Evolutionary conservation across 2,329 filamentous ascomycete genomes (phyloP), one percentile per base, ranked within the genome.

Genomic region (Alternaria rosae): DNA sequence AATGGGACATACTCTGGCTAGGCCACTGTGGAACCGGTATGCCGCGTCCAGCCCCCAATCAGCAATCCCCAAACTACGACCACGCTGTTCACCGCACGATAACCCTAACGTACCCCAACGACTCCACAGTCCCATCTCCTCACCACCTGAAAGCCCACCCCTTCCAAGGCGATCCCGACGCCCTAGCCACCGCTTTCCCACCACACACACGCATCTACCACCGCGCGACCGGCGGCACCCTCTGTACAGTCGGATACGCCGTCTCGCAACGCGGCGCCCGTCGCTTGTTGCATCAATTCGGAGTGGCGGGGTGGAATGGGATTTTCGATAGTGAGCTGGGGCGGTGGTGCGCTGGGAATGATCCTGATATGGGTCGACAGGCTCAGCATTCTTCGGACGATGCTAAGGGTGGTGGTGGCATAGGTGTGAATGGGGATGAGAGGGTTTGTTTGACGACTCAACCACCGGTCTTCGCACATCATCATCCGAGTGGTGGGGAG

Each of bases 1-100:
- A 77, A 44, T 82, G 80, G 80, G 80, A 82, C 57, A 66, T 82
- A 35, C 72, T 82, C 26, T 80, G 78, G 78, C 73, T 80, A 9
- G 80, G 80, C 15, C 73, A 76, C 58, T 76, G 73, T 62, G 73
- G 73, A 30, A 65, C 70, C 23, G 72, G 72, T 32, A 71, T 76
- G 48, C 72, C 73, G 11, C 72, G 73, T n/a, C 62, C 68, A 44
- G 56, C 35, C 21, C 53, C 6, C 42, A 41, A 30, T 5, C 38
- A 21, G 12, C 15, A 55, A 41, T 28, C 38, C 52, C 41, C 69
- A 64, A 3, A 50, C 65, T 72, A 69, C 52, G 42, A 72, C 11
- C 42, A 75, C 41, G 35, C 35, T 17, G 35, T 38, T n/a, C 35
- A 38, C 35, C 35, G 35, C 20, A 25, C 20, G 8, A 25, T 32